A percentile compares a stretch with the other conserved stretches of the same genome.
phyloP scores from a whole-genome alignment of 1,284 basidiomycete species.

The Puccinia horiana region DNA sequence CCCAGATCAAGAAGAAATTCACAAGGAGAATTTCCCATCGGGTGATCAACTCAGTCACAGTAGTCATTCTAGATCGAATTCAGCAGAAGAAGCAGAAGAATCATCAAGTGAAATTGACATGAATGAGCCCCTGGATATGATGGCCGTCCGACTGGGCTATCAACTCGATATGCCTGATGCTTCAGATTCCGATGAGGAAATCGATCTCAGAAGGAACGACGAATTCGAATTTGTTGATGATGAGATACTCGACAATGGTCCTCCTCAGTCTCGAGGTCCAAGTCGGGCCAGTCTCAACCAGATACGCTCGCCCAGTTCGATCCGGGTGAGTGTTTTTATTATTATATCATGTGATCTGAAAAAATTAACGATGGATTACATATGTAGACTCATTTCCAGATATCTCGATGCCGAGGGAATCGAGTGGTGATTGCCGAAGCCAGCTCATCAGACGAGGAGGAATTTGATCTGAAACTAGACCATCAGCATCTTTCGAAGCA shows the following conservation, averaged over 20 bases:
- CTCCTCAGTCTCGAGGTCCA: not conserved
- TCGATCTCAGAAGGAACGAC: not conserved
- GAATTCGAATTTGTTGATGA: constrained; percentile 2
- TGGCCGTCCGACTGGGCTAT: constrained; percentile 38
- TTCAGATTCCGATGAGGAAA: not conserved
- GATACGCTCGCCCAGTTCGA: not conserved
- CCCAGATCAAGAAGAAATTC: not conserved
- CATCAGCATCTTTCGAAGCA: not conserved
- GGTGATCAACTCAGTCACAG: not conserved
- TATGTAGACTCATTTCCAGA: not conserved
- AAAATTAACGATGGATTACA: not conserved
- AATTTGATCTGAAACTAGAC: constrained; percentile 39
- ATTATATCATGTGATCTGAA: not conserved
- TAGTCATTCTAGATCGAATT: not conserved
- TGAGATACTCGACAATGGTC: not conserved
- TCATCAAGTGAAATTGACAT: constrained; percentile 32
- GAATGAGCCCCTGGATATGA: constrained; percentile 23
- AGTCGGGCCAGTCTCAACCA: not conserved
- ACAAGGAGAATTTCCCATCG: not conserved
- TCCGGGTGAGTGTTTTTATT: not conserved
- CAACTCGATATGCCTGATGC: constrained; percentile 19
- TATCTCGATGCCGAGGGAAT: not conserved
- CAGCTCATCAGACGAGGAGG: constrained; percentile 33
- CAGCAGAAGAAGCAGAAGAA: not conserved
- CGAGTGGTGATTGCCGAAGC: constrained; percentile 29